Percentiles rank a stretch among this genome's conserved stretches.
phyloP scores from a whole-genome alignment of 176 grass and related monocot genomes.

The Elymus sibiricus region DNA sequence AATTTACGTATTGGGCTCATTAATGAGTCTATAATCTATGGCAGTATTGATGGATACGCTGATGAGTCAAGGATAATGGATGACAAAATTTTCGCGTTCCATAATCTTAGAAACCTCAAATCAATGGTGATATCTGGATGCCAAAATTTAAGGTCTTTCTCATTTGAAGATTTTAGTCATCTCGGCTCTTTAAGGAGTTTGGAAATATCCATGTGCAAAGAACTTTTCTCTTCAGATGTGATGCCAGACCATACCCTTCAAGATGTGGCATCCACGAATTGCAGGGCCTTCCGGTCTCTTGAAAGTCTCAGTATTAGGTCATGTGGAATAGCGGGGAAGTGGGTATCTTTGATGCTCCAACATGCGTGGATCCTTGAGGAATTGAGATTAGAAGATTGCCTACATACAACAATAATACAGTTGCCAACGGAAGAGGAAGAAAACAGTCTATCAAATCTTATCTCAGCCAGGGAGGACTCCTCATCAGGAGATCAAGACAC shows the following conservation, averaged over 20 bases:
- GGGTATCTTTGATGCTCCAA: neutral
- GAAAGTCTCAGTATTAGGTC: rapidly evolving
- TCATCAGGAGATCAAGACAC: neutral
- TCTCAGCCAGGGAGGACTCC: neutral
- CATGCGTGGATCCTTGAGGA: neutral
- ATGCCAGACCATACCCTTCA: neutral
- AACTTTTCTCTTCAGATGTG: constrained; percentile 7
- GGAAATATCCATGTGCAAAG: rapidly evolving
- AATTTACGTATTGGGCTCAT: neutral
- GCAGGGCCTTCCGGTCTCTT: neutral
- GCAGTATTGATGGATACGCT: neutral
- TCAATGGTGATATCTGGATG: neutral
- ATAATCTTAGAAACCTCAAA: constrained; percentile 9
- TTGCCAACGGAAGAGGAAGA: neutral
- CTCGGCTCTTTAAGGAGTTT: neutral
- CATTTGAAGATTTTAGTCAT: neutral
- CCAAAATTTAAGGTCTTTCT: neutral
- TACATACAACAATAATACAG: neutral
- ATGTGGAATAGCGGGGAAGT: neutral
- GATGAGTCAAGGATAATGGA: neutral
- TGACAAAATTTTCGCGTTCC: neutral
- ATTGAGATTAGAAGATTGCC: neutral
- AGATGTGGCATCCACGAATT: neutral
- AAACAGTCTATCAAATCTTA: neutral
- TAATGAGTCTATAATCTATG: no score